Percentiles rank a stretch among this genome's conserved stretches.
phyloP scores from a whole-genome alignment of 768 basidiomycete species.

The Hypholoma sublateritium region DNA sequence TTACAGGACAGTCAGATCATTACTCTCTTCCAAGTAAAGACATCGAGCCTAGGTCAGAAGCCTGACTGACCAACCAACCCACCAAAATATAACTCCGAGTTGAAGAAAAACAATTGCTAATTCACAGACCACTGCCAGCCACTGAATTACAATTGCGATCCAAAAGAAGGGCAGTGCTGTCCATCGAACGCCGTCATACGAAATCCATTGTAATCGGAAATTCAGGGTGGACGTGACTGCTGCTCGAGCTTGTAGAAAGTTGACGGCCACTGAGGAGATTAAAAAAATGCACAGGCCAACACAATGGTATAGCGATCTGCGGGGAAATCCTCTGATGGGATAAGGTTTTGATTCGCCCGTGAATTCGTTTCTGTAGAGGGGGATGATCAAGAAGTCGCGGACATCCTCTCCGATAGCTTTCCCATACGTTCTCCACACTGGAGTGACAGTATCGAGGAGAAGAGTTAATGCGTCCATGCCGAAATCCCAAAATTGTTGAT shows the following conservation, averaged over 20 bases:
- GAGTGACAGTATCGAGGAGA: conserved; percentile 72
- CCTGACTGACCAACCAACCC: conserved; percentile 70
- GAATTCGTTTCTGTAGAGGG: conserved; percentile 82
- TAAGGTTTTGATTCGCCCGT: conserved; percentile 76
- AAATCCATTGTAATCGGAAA: conserved; percentile 57
- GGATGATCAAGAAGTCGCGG: conserved; percentile 79
- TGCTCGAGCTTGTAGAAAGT: conserved; percentile 55
- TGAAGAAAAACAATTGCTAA: conserved; percentile 55
- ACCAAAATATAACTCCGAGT: conserved; percentile 64
- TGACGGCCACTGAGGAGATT: conserved; percentile 43
- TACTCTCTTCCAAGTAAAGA: not conserved
- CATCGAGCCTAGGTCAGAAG: conserved; percentile 34
- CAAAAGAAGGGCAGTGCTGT: conserved; percentile 61
- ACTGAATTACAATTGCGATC: conserved; percentile 64
- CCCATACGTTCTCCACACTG: conserved; percentile 81
- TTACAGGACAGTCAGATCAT: conserved; percentile 11
- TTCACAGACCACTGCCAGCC: conserved; percentile 65
- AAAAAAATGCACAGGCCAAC: conserved; percentile 55
- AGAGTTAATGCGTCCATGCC: conserved; percentile 78
- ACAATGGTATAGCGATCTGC: conserved; percentile 70
- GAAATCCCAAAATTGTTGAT: conserved; percentile 80
- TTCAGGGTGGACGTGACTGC: conserved; percentile 55
- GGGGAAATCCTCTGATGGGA: conserved; percentile 54
- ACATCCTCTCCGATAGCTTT: conserved; percentile 81
- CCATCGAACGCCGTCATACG: conserved; percentile 63